Evolutionary conservation across 768 basidiomycete species (phyloP), one percentile per base, ranked within the genome.

Genomic region (Suillus lakei): DNA sequence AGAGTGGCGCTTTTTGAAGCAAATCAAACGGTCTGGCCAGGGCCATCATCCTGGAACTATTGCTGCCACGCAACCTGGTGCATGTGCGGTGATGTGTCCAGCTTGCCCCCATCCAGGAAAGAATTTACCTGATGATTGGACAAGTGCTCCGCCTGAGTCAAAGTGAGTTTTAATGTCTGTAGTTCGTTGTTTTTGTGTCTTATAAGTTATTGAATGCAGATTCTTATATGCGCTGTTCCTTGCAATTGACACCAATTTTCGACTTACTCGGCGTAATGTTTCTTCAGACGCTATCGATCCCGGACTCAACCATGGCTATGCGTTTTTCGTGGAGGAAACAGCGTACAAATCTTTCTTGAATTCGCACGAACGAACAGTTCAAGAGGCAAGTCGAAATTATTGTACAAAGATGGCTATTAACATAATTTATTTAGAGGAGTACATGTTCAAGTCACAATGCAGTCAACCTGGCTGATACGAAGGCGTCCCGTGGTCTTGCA

Each of bases 211-310:
- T 48, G 12, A 5, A 12, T 46, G 43, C 44, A 68, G 69, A 38
- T 70, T 46, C 61, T 36, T 60, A 28, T 76, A 74, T 61, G 62
- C 63, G 0, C 23, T 71, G 26, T 71, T 72, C 38, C 2, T 76
- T 7, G 71, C 70, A 4, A 66, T 71, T 8, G 74, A 78, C 32
- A 71, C 73, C 8, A 72, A 72, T 65, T 77, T 78, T 38, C 65
- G 71, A 13, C 58, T 75, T 15, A 70, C 72, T 60, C 64, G 60
- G 15, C 62, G 62, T 36, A 62, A 62, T 6, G 64, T 69, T 1
- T 68, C 51, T 0, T 68, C 51, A 21, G 66, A 66, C 7, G 15
- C 21, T 4, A 23, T 55, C 0, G 73, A 75, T 60, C 71, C 74
- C 0, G 58, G 64, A 13, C 71, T 76, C 15, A 66, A 66, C 4